phyloP scores from a whole-genome alignment of 768 basidiomycete species.

The Amanita jacksonii region DNA sequence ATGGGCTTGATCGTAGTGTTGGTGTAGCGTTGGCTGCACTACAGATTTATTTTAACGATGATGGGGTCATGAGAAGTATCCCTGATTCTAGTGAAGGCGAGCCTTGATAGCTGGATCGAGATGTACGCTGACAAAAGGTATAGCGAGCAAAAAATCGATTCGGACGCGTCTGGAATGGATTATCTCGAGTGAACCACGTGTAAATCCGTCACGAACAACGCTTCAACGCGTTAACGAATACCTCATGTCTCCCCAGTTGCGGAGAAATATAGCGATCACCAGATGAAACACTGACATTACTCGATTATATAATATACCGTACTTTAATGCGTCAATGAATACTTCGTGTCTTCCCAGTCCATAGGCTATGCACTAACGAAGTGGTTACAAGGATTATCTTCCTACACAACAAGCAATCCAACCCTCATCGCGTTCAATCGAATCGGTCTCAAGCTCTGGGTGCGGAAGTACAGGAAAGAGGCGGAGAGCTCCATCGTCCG shows the following conservation, averaged over 20 bases:
- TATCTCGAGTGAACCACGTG: slow-evolving; percentile 59
- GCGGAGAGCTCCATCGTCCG: too few species aligned
- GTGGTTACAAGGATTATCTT: too few species aligned
- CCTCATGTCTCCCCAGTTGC: neutral
- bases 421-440: too few species aligned
- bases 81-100: neutral
- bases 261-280: too few species aligned
- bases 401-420: too few species aligned
- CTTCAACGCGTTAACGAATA: slow-evolving; percentile 36
- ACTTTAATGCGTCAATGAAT: slow-evolving; percentile 36
- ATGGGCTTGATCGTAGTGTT: slow-evolving; percentile 39
- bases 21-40: slow-evolving; percentile 55
- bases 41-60: slow-evolving; percentile 47
- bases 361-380: too few species aligned
- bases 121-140: neutral
- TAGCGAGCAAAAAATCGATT: slow-evolving; percentile 47
- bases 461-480: too few species aligned
- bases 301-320: too few species aligned
- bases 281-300: too few species aligned
- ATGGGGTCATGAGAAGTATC: slow-evolving; percentile 25
- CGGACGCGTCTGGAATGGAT: slow-evolving; percentile 80
- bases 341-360: neutral
- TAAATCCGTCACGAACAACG: slow-evolving; percentile 78
- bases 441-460: too few species aligned
- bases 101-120: neutral